A percentile compares a stretch with the other conserved stretches of the same genome.
Evolutionary conservation across 306 rosid species (phyloP).

Genomic region (Ormosia semicastrata): DNA sequence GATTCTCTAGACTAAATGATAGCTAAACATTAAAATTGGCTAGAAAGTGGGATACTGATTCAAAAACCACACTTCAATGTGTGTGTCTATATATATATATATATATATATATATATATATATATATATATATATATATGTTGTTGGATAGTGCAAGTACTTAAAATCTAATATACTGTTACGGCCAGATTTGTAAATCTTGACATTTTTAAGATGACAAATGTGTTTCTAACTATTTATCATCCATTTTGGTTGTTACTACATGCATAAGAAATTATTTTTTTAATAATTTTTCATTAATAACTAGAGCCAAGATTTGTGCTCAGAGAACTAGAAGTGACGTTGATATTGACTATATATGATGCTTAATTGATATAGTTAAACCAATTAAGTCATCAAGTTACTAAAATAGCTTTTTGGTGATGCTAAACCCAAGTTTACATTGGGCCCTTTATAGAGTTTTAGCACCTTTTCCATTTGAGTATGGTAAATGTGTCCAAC

Average conservation of each 20-base stretch:
- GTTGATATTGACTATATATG: not conserved
- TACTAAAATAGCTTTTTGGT: not conserved
- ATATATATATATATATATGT: not conserved
- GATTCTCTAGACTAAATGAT: not conserved
- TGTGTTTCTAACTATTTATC: not conserved
- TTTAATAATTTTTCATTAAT: constrained; percentile 6
- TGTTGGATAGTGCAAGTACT: not conserved
- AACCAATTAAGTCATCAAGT: not conserved
- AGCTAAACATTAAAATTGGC: not conserved
- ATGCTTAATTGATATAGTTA: not conserved
- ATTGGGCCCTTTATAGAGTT: not conserved
- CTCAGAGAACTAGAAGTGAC: not conserved
- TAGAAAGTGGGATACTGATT: not conserved
- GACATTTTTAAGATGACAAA: not conserved
- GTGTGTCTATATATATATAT: no score
- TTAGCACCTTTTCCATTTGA: not conserved
- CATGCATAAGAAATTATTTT: not conserved
- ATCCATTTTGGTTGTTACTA: not conserved
- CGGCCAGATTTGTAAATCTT: not conserved
- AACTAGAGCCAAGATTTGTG: not conserved
- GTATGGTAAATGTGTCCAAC: not conserved
- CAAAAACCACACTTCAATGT: not conserved
- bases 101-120: no score
- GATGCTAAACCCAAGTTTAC: constrained; percentile 1
- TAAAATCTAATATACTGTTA: not conserved